Evolutionary conservation across 179 eudicot species (phyloP).

Genomic region (Camellia oleifera): DNA sequence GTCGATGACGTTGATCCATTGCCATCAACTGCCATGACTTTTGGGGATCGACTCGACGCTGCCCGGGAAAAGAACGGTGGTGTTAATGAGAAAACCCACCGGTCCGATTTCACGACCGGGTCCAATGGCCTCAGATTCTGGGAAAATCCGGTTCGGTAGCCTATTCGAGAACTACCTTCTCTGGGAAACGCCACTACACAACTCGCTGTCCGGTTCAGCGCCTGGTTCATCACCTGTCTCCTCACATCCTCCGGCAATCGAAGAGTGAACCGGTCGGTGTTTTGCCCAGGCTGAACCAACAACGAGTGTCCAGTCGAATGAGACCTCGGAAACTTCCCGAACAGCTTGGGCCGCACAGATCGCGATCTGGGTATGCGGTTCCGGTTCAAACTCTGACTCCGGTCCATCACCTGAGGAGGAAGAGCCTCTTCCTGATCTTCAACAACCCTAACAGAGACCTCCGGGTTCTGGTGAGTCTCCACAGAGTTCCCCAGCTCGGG

Average conservation of each 20-base stretch:
- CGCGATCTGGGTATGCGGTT: conserved; percentile 37
- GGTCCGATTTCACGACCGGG: conserved; percentile 39
- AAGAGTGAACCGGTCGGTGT: conserved; percentile 63
- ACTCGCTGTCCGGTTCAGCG: conserved; percentile 51
- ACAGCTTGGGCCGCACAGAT: conserved; percentile 39
- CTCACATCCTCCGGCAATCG: conserved; percentile 64
- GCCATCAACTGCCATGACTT: conserved; percentile 27
- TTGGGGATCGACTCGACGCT: conserved; percentile 47
- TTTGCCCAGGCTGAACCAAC: conserved; percentile 61
- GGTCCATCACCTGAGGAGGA: conserved; percentile 18
- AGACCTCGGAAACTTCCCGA: conserved; percentile 50
- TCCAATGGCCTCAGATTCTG: conserved; percentile 21
- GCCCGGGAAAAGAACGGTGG: conserved; percentile 61
- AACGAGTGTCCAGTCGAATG: conserved; percentile 78
- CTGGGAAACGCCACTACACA: conserved; percentile 38
- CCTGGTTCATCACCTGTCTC: conserved; percentile 53
- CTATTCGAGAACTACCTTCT: conserved; percentile 47
- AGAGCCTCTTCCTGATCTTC: conserved; percentile 8
- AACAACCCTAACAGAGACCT: conserved; percentile 8
- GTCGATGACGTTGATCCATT: conserved; percentile 33
- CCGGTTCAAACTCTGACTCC: conserved; percentile 11
- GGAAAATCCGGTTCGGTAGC: conserved; percentile 39
- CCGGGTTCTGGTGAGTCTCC: conserved; percentile 8
- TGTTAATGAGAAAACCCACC: conserved; percentile 52
- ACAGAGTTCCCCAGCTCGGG: neutral